Evolutionary conservation across 495 filamentous ascomycete genomes (phyloP).

Genomic region (Annulohypoxylon stygium): DNA sequence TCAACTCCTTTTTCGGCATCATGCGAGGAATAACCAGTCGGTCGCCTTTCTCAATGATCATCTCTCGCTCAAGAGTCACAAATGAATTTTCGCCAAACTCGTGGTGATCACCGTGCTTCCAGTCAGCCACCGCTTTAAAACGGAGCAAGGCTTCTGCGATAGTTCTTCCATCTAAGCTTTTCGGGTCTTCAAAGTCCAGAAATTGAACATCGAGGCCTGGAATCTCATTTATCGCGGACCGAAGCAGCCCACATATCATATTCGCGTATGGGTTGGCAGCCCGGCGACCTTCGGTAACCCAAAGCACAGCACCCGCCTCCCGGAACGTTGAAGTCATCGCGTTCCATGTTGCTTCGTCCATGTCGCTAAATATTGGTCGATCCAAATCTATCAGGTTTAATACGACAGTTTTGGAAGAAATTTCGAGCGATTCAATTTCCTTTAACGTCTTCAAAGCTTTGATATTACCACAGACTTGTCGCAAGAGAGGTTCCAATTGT

Average conservation of each 20-base stretch:
- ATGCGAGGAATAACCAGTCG: background rate
- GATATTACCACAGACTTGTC: background rate
- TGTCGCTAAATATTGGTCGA: background rate
- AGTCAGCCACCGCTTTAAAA: background rate
- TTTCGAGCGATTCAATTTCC: background rate
- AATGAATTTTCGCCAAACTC: background rate
- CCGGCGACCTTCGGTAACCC: background rate
- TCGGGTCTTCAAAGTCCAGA: background rate
- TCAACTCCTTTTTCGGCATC: conserved; percentile 1
- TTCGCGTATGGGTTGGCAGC: background rate
- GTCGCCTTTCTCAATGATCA: background rate
- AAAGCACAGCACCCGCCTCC: background rate
- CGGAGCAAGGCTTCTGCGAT: background rate
- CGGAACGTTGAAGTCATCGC: background rate
- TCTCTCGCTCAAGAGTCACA: background rate
- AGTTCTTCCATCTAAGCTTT: background rate
- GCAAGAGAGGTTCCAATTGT: background rate
- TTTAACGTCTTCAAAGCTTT: background rate
- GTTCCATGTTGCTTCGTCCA: background rate
- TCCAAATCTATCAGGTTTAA: background rate
- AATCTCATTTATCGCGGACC: background rate
- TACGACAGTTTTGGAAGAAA: background rate
- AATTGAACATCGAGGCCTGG: background rate
- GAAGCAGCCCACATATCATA: background rate
- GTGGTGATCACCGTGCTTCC: background rate